These are phyloP conservation scores for Pachysandra terminalis DNA, from an alignment of 164 flowering plant genomes.

Conservation along the genomic window DNA sequence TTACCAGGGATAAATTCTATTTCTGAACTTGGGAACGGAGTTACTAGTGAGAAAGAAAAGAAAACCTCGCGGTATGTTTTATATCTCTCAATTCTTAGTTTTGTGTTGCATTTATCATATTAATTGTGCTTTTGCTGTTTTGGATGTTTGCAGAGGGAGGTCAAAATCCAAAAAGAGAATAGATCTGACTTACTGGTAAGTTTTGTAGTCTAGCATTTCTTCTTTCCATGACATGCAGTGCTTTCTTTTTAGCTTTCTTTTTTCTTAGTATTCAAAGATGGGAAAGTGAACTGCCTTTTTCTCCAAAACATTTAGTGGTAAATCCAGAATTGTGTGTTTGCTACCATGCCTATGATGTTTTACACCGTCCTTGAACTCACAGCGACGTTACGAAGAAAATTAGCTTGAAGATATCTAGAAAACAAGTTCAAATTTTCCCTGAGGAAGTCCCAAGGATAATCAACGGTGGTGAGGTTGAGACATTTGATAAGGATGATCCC, in stretches of 20 bases:
- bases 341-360: not conserved
- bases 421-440: conserved; percentile 5
- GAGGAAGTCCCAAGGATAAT: conserved; percentile 7
- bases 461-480: conserved; percentile 11
- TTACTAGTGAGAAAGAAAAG: conserved; percentile 19
- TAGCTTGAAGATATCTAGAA: conserved; percentile 12
- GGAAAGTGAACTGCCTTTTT: not conserved
- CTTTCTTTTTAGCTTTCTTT: not conserved
- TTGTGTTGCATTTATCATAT: not conserved
- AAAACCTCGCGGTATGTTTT: conserved; percentile 37
- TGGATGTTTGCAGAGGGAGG: conserved; percentile 10
- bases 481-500: not conserved
- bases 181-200: conserved; percentile 17
- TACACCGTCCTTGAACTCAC: conserved; percentile 11
- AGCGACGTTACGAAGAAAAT: conserved; percentile 20
- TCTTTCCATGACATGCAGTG: not conserved
- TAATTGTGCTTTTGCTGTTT: not conserved
- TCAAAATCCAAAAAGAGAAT: conserved; percentile 17
- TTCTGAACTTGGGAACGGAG: conserved; percentile 20
- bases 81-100: not conserved
- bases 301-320: not conserved
- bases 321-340: not conserved
- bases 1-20: conserved; percentile 17
- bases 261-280: not conserved
- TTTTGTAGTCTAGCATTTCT: not conserved